Conservation (phyloP, 192 early-diverging fungal species). For the Coemansia sp. region DNA sequence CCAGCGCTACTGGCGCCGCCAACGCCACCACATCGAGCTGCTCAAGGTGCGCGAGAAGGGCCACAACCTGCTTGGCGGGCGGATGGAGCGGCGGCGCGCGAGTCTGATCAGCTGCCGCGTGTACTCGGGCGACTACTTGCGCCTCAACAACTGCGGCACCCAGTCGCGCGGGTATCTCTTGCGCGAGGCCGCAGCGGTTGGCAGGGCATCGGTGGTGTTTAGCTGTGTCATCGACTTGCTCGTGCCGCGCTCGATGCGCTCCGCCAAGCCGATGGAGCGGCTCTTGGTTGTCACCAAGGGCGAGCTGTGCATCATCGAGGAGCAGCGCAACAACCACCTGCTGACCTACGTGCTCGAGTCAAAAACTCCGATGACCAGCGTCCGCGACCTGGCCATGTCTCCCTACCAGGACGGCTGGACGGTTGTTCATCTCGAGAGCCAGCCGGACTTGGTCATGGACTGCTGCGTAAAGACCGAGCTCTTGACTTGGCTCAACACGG, state of each 20-base stretch:
- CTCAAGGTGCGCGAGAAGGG: constrained; percentile 93
- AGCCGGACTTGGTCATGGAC: constrained; percentile 67
- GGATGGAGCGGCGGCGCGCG: constrained; percentile 93
- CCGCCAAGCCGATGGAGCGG: constrained; percentile 72
- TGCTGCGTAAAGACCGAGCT: constrained; percentile 78
- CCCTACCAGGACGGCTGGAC: constrained; percentile 76
- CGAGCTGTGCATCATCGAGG: constrained; percentile 62
- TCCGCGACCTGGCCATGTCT: constrained; percentile 68
- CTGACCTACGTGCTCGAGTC: constrained; percentile 60
- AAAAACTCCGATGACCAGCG: constrained; percentile 57
- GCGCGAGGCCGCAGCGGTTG: constrained; percentile 40
- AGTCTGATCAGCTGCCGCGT: constrained; percentile 79
- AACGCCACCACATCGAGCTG: constrained; percentile 88
- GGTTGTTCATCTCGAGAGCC: constrained; percentile 60
- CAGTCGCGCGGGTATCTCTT: constrained; percentile 34
- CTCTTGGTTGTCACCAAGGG: constrained; percentile 70
- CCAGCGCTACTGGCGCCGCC: constrained; percentile 75
- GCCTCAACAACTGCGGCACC: constrained; percentile 48
- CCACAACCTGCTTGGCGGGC: constrained; percentile 82
- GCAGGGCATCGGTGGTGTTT: constrained; percentile 63
- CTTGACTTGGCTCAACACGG: constrained; percentile 62
- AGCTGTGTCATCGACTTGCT: constrained; percentile 63
- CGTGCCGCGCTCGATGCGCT: constrained; percentile 73
- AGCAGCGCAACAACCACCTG: constrained; percentile 58
- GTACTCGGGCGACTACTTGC: constrained; percentile 93